These are phyloP conservation scores for Alternaria sp. DNA, from an alignment of 2,329 filamentous ascomycete genomes.

Conservation along the genomic window DNA sequence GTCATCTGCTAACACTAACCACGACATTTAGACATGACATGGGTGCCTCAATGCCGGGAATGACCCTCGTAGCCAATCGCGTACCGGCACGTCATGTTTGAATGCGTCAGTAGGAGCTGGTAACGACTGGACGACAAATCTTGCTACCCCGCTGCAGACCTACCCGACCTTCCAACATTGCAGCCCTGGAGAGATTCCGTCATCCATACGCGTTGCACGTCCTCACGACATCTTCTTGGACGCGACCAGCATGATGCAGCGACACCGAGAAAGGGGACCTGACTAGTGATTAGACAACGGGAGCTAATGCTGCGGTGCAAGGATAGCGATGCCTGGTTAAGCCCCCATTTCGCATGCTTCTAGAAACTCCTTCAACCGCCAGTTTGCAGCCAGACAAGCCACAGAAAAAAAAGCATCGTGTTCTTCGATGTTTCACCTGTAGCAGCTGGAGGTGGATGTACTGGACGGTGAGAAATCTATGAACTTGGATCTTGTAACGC, in stretches of 20 bases:
- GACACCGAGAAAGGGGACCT: slow-evolving; percentile 21
- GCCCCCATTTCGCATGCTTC: background rate
- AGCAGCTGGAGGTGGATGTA: background rate
- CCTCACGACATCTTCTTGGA: background rate
- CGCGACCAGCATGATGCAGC: slow-evolving; percentile 6
- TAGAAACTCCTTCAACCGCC: background rate
- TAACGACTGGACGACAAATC: slow-evolving; percentile 7
- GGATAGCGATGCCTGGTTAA: slow-evolving; percentile 1
- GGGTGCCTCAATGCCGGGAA: slow-evolving; percentile 2
- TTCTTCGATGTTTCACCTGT: background rate
- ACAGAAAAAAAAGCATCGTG: background rate
- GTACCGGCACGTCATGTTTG: slow-evolving; percentile 11
- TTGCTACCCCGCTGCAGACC: background rate
- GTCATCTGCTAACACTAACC: slow-evolving; percentile 10
- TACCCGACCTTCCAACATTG: background rate
- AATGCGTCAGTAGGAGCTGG: slow-evolving; percentile 8
- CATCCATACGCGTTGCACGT: background rate
- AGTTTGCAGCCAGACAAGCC: background rate
- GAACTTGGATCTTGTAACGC: background rate
- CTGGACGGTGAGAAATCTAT: background rate
- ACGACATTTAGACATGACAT: slow-evolving; percentile 3
- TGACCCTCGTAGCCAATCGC: slow-evolving; percentile 15
- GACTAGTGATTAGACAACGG: slow-evolving; percentile 24
- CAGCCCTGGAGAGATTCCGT: background rate
- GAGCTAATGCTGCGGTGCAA: slow-evolving; percentile 20